A percentile compares a stretch with the other conserved stretches of the same genome.
Evolutionary conservation across 2,329 filamentous ascomycete species (phyloP).

Genomic region (Geoglossum cookeanum): DNA sequence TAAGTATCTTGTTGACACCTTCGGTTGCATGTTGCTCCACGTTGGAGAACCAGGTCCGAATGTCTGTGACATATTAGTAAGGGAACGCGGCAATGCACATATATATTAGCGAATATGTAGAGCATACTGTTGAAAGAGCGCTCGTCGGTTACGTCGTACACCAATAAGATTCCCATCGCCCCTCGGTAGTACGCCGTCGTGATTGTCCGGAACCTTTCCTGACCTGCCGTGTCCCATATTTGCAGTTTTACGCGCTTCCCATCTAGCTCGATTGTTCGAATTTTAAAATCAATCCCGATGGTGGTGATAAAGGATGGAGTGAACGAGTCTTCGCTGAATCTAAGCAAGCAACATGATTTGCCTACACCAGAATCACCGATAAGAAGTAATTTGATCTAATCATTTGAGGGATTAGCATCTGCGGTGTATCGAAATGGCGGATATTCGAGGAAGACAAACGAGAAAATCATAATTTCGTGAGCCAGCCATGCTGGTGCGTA

Average conservation of each 20-base stretch:
- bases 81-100: slow-evolving; percentile 3
- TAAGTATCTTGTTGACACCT: slow-evolving; percentile 98
- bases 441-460: slow-evolving; percentile 35
- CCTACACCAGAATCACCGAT: slow-evolving; percentile 94
- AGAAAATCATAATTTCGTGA: slow-evolving; percentile 99
- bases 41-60: slow-evolving; percentile 98
- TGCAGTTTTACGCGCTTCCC: slow-evolving; percentile 97
- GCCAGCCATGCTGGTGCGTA: slow-evolving; percentile 50
- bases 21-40: slow-evolving; percentile 96
- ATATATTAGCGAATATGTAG: neutral
- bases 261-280: slow-evolving; percentile 95
- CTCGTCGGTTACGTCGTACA: slow-evolving; percentile 97
- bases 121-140: slow-evolving; percentile 80
- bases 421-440: neutral
- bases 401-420: neutral
- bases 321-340: slow-evolving; percentile 95
- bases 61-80: slow-evolving; percentile 40
- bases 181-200: slow-evolving; percentile 97
- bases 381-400: slow-evolving; percentile 84
- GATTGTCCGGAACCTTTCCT: slow-evolving; percentile 96
- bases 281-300: slow-evolving; percentile 99
- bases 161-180: slow-evolving; percentile 92
- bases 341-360: slow-evolving; percentile 90
- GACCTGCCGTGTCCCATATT: slow-evolving; percentile 98
- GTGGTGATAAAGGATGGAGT: slow-evolving; percentile 97